phyloP scores from a whole-genome alignment of 331 rosid species.

The Malus hybrid region DNA sequence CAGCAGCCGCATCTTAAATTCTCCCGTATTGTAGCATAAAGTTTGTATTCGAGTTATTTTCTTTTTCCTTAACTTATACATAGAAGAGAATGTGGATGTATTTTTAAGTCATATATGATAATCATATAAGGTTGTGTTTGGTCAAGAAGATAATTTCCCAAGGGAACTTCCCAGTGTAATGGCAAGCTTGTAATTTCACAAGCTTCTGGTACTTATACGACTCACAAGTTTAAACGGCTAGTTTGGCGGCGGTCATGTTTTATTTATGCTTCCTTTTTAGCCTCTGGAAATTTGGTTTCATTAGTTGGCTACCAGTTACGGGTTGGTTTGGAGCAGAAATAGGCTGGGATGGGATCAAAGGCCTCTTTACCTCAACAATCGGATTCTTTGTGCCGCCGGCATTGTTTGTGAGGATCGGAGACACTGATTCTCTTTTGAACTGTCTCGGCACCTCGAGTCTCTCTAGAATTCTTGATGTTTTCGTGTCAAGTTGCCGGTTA shows the following conservation, averaged over 20 bases:
- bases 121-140: no score
- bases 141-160: no score
- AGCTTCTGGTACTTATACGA: no score
- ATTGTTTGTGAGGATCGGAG: slow-evolving; percentile 26
- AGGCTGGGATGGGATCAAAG: slow-evolving; percentile 7
- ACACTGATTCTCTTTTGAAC: slow-evolving; percentile 28
- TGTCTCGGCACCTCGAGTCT: slow-evolving; percentile 74
- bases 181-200: no score
- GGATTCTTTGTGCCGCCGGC: slow-evolving; percentile 22
- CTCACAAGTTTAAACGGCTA: no score
- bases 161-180: no score
- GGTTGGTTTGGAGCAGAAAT: slow-evolving; percentile 1
- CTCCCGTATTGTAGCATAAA: no score
- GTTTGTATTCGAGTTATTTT: no score
- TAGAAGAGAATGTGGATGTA: no score
- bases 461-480: slow-evolving; percentile 74
- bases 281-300: slow-evolving; percentile 28
- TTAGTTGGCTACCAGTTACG: slow-evolving; percentile 11
- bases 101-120: no score
- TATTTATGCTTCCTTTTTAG: slow-evolving; percentile 16
- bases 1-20: no score
- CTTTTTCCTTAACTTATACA: no score
- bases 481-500: slow-evolving; percentile 39
- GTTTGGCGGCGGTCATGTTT: background rate
- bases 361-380: slow-evolving; percentile 2